These are phyloP conservation scores for Boletus sensibilis DNA, from an alignment of 768 basidiomycete species.

Conservation along the genomic window DNA sequence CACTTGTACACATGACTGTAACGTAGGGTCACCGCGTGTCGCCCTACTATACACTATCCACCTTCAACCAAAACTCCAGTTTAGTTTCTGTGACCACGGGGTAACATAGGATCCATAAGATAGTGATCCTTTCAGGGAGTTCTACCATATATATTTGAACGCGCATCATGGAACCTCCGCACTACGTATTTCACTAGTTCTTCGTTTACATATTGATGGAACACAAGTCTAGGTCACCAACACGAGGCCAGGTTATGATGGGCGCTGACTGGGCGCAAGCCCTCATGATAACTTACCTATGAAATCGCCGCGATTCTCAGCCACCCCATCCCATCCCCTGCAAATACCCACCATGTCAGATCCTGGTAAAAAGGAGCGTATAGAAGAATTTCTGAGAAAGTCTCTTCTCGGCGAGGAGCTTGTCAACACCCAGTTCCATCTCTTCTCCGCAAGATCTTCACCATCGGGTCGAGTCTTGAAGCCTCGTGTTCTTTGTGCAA, in stretches of 20 bases:
- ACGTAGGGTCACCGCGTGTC: not conserved
- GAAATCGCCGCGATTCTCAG: not conserved
- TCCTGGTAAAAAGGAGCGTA: constrained; percentile 7
- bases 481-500: constrained; percentile 28
- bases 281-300: too few species aligned
- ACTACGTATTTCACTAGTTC: not conserved
- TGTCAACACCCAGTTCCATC: constrained; percentile 33
- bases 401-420: constrained; percentile 29
- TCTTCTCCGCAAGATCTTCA: constrained; percentile 25
- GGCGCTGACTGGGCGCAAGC: too few species aligned
- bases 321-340: not conserved
- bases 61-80: not conserved
- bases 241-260: too few species aligned
- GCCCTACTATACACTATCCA: too few species aligned
- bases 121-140: not conserved
- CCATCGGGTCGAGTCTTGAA: constrained; percentile 7
- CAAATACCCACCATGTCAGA: constrained; percentile 9
- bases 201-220: not conserved
- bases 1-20: too few species aligned
- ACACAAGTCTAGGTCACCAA: not conserved
- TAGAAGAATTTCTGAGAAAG: constrained; percentile 24
- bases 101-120: not conserved
- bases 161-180: not conserved
- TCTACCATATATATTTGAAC: not conserved
- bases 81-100: not conserved